phyloP scores from a whole-genome alignment of 768 basidiomycete genomes.

The Trametes sanguinea region DNA sequence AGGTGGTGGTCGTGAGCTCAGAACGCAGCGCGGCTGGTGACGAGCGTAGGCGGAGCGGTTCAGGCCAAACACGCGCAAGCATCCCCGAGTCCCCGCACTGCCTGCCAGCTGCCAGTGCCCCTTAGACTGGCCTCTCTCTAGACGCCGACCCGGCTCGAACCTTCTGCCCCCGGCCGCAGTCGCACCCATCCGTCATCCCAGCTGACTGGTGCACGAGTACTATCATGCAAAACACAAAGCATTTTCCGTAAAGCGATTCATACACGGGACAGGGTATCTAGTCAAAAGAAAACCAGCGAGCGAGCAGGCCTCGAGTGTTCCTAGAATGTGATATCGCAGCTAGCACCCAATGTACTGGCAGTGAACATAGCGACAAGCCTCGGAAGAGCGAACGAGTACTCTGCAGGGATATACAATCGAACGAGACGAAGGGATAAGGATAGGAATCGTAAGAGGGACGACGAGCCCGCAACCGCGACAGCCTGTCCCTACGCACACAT shows the following conservation, averaged over 20 bases:
- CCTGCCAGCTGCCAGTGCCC: neutral
- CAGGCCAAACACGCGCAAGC: constrained; percentile 25
- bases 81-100: constrained; percentile 12
- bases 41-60: constrained; percentile 19
- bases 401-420: neutral
- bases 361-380: neutral
- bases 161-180: neutral
- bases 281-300: neutral
- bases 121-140: too few species aligned
- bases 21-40: constrained; percentile 18
- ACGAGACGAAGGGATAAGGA: constrained; percentile 18
- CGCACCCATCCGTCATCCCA: neutral
- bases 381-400: neutral
- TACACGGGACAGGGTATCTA: constrained; percentile 12
- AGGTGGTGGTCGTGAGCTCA: constrained; percentile 20
- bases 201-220: neutral
- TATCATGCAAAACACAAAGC: too few species aligned
- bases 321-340: neutral
- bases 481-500: neutral
- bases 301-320: neutral
- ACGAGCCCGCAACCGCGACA: neutral
- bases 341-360: neutral
- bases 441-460: constrained; percentile 8
- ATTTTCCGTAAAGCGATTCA: neutral
- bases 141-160: neutral